Percentiles rank a stretch among this genome's conserved stretches.
Conservation (phyloP, 345 rosid species). For the Eucalyptus lansdowneana region DNA sequence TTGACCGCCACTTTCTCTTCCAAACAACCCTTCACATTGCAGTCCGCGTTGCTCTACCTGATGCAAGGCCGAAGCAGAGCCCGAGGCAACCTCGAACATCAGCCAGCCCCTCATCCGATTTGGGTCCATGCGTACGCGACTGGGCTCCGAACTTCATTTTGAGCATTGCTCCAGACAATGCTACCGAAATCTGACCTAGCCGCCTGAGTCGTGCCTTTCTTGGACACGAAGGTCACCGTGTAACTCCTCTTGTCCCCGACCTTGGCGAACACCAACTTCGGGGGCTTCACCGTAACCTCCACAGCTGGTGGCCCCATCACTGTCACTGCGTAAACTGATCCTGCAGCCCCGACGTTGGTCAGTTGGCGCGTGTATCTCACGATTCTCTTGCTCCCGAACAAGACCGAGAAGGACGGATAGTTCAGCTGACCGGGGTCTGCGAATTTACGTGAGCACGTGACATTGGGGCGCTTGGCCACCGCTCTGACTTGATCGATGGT, state of each 20-base stretch:
- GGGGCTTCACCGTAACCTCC: constrained; percentile 45
- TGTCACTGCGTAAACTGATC: constrained; percentile 38
- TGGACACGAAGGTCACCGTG: constrained; percentile 63
- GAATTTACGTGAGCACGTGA: constrained; percentile 47
- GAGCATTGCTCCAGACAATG: constrained; percentile 50
- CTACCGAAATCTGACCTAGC: constrained; percentile 47
- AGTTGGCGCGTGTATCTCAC: constrained; percentile 58
- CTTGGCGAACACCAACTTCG: constrained; percentile 23
- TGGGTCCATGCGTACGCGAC: constrained; percentile 60
- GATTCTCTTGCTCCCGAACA: constrained; percentile 44
- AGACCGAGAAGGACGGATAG: constrained; percentile 81
- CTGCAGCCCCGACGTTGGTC: constrained; percentile 68
- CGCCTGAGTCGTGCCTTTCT: constrained; percentile 15
- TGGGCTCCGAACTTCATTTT: constrained; percentile 68
- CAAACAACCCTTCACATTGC: background rate
- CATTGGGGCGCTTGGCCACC: constrained; percentile 46
- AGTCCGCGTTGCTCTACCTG: background rate
- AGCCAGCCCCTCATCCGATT: background rate
- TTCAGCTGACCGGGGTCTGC: constrained; percentile 66
- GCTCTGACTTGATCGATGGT: constrained; percentile 36
- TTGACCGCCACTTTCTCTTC: background rate
- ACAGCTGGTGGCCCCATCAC: constrained; percentile 32
- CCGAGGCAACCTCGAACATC: background rate
- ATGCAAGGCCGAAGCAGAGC: background rate
- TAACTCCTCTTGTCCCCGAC: constrained; percentile 66